phyloP scores from a whole-genome alignment of 176 grass and related monocot genomes.

The Bonia amplexicaulis region DNA sequence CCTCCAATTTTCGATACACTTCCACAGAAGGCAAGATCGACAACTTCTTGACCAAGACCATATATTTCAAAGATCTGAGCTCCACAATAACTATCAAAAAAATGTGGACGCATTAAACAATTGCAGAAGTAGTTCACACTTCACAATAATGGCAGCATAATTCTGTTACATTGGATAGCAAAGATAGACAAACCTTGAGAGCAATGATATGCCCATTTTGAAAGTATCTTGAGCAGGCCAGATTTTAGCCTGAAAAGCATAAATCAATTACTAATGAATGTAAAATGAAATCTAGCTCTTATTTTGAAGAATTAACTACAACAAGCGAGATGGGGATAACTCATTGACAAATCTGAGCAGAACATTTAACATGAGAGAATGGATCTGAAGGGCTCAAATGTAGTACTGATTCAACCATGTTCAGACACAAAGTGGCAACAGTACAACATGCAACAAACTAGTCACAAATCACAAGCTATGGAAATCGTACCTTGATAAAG shows the following conservation, averaged over 20 bases:
- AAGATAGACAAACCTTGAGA: slow-evolving; percentile 86
- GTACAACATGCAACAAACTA: too few species aligned
- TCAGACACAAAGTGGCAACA: too few species aligned
- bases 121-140: slow-evolving; percentile 23
- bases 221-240: slow-evolving; percentile 97
- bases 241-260: slow-evolving; percentile 86
- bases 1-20: slow-evolving; percentile 99
- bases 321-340: not conserved
- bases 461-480: slow-evolving; percentile 16
- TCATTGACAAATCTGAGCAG: not conserved
- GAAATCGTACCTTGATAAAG: too few species aligned
- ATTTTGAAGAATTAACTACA: not conserved
- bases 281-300: slow-evolving; percentile 22
- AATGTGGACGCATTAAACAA: slow-evolving; percentile 32
- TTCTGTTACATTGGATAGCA: slow-evolving; percentile 5
- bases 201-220: slow-evolving; percentile 99
- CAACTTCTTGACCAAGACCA: slow-evolving; percentile 94
- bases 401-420: too few species aligned
- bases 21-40: slow-evolving; percentile 95
- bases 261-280: slow-evolving; percentile 20
- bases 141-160: slow-evolving; percentile 5
- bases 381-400: not conserved
- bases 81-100: slow-evolving; percentile 83
- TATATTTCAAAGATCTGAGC: slow-evolving; percentile 99
- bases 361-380: not conserved